Evolutionary conservation across 768 basidiomycete genomes (phyloP).

Genomic region (Hypholoma fasciculare): DNA sequence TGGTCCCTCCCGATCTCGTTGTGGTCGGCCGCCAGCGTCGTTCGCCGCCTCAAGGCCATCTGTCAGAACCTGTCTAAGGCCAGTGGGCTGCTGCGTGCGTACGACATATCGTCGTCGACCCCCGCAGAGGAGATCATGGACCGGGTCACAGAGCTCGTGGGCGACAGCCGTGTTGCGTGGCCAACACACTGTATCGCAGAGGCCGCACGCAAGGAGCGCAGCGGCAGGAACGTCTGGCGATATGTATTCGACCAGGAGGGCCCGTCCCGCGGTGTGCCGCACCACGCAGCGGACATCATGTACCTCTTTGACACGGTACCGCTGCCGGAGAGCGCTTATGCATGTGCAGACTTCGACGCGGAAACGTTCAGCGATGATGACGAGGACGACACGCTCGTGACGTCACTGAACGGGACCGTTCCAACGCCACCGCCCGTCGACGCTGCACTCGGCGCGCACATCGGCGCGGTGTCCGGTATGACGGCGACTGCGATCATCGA

Average conservation of each 20-base stretch:
- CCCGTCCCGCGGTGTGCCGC: conserved; percentile 60
- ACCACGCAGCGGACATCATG: conserved; percentile 71
- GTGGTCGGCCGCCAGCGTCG: conserved; percentile 63
- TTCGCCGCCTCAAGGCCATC: conserved; percentile 70
- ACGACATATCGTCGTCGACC: conserved; percentile 66
- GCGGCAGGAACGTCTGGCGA: conserved; percentile 69
- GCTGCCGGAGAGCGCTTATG: conserved; percentile 34
- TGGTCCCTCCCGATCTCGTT: conserved; percentile 61
- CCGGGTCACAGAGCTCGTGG: conserved; percentile 70
- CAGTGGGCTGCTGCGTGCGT: conserved; percentile 61
- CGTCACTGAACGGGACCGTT: neutral
- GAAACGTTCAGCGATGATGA: conserved; percentile 23
- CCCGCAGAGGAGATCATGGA: conserved; percentile 68
- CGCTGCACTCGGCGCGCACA: neutral
- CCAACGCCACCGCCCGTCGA: neutral
- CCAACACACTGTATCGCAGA: conserved; percentile 66
- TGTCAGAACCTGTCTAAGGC: conserved; percentile 70
- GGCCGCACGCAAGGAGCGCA: conserved; percentile 47
- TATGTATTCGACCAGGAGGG: conserved; percentile 85
- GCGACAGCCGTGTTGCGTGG: conserved; percentile 76
- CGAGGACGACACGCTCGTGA: conserved; percentile 23
- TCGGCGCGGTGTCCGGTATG: conserved; percentile 12
- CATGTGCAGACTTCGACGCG: conserved; percentile 3
- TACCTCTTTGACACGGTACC: conserved; percentile 81
- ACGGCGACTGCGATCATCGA: conserved; percentile 3